Conservation (phyloP, 495 filamentous ascomycete genomes). For the Aspergillus hancockii region DNA sequence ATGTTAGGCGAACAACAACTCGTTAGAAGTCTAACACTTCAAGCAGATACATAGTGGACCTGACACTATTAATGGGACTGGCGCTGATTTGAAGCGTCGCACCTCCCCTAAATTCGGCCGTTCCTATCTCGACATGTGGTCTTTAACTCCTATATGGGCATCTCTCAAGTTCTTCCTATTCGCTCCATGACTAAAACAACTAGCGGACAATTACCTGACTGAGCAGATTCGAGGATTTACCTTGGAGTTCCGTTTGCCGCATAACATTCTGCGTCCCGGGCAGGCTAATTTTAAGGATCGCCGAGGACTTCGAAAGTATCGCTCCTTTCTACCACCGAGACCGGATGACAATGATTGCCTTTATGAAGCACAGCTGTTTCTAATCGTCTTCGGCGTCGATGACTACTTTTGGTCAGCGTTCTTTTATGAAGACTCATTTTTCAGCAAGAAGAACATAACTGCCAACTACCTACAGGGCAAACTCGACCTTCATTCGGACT, state of each 20-base stretch:
- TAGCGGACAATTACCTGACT: not conserved
- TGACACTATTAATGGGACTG: constrained; percentile 18
- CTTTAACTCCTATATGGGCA: constrained; percentile 20
- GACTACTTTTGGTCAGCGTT: constrained; percentile 28
- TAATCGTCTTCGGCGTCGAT: constrained; percentile 24
- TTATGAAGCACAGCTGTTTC: constrained; percentile 31
- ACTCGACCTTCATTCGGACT: constrained; percentile 22
- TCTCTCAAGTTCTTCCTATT: constrained; percentile 17
- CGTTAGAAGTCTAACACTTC: constrained; percentile 2
- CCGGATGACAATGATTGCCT: constrained; percentile 11
- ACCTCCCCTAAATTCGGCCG: constrained; percentile 19
- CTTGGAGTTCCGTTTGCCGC: constrained; percentile 34
- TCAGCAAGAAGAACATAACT: constrained; percentile 16
- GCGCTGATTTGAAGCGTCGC: constrained; percentile 19
- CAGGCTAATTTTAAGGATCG: constrained; percentile 13
- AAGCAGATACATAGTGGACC: constrained; percentile 20
- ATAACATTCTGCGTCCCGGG: constrained; percentile 25
- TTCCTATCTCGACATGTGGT: constrained; percentile 23
- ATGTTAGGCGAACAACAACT: constrained; percentile 3
- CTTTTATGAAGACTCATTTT: constrained; percentile 29
- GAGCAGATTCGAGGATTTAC: constrained; percentile 17
- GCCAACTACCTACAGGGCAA: constrained; percentile 9
- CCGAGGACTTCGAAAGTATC: constrained; percentile 20
- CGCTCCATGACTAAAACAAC: not conserved
- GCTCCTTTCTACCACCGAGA: constrained; percentile 9